phyloP scores from a whole-genome alignment of 148 eudicot genomes.

The Tetragonia tetragonoides region DNA sequence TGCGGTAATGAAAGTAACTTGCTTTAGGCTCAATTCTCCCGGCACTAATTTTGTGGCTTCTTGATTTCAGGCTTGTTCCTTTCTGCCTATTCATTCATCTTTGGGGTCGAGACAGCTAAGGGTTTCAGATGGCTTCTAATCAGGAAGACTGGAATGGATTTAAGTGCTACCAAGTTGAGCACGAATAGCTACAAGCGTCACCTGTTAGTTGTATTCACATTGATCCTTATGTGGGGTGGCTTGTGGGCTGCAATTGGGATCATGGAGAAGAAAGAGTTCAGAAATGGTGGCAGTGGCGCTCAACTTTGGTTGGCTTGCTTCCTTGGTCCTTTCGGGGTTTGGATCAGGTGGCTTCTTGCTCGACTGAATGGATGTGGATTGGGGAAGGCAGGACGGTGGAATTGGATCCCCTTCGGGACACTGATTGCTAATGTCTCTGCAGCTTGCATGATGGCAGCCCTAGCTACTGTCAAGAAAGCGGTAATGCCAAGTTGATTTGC shows the following conservation, averaged over 20 bases:
- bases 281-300: slow-evolving; percentile 47
- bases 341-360: slow-evolving; percentile 85
- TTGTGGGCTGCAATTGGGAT: slow-evolving; percentile 48
- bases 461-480: slow-evolving; percentile 57
- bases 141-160: slow-evolving; percentile 8
- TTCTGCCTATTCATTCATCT: slow-evolving; percentile 50
- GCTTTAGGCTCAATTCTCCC: not conserved
- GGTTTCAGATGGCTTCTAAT: slow-evolving; percentile 36
- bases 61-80: slow-evolving; percentile 56
- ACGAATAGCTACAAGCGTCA: slow-evolving; percentile 25
- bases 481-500: slow-evolving; percentile 25
- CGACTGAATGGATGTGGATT: slow-evolving; percentile 72
- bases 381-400: slow-evolving; percentile 45
- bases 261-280: slow-evolving; percentile 48
- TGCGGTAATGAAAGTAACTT: not conserved
- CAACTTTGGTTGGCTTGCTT: slow-evolving; percentile 75
- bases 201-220: slow-evolving; percentile 28
- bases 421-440: slow-evolving; percentile 74
- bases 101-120: slow-evolving; percentile 63
- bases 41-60: not conserved
- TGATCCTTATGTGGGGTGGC: slow-evolving; percentile 38
- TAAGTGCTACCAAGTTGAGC: slow-evolving; percentile 11
- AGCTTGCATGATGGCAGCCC: slow-evolving; percentile 80
- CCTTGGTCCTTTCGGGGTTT: slow-evolving; percentile 76
- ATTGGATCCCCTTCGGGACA: slow-evolving; percentile 89